Percentiles rank a stretch among this genome's conserved stretches.
These are phyloP conservation scores for Kazachstania taianensis DNA, from an alignment of 805 yeast species.

Conservation along the genomic window DNA sequence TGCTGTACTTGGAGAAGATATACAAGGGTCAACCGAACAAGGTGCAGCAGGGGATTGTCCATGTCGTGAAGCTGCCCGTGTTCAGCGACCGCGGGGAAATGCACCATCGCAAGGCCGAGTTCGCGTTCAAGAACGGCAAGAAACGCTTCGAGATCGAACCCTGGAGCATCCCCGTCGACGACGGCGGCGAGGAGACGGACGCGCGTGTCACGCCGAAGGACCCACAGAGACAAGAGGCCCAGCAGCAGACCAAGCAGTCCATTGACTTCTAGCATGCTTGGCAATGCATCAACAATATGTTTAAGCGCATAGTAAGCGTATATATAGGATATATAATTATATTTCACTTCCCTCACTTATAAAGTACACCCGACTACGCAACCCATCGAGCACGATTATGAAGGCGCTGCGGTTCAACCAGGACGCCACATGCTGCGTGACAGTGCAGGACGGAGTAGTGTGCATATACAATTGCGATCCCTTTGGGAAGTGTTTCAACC, in stretches of 20 bases:
- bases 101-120: constrained; percentile 65
- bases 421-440: constrained; percentile 67
- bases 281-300: not conserved
- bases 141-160: constrained; percentile 77
- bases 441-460: constrained; percentile 61
- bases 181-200: constrained; percentile 34
- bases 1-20: constrained; percentile 54
- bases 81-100: constrained; percentile 64
- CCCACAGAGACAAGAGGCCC: not conserved
- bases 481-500: constrained; percentile 55
- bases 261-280: not conserved
- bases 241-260: constrained; percentile 1
- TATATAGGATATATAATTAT: too few relatives aligned
- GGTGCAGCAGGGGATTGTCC: constrained; percentile 78
- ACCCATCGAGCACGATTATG: constrained; percentile 10
- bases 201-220: not conserved
- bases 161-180: constrained; percentile 97
- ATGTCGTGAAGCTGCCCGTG: constrained; percentile 61
- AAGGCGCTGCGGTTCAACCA: constrained; percentile 73
- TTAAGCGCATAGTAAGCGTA: too few relatives aligned
- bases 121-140: constrained; percentile 77
- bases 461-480: constrained; percentile 83
- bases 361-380: too few relatives aligned
- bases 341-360: too few relatives aligned
- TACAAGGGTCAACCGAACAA: constrained; percentile 55